Evolutionary conservation across 306 rosid species (phyloP).

Genomic region (Casuarina glauca): DNA sequence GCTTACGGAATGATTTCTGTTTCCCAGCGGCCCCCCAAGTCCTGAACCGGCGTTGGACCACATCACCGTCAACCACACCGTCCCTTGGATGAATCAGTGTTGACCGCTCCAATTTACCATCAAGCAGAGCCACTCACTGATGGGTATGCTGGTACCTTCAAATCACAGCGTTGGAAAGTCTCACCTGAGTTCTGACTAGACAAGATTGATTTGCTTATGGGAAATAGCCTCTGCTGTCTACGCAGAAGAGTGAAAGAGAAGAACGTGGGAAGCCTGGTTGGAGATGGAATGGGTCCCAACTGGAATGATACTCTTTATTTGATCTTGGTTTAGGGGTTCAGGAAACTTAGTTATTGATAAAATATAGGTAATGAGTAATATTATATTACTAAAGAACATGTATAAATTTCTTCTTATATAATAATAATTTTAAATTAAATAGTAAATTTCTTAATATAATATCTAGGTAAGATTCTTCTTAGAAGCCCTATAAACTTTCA

Average conservation of each 20-base stretch:
- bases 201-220: not conserved
- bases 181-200: not conserved
- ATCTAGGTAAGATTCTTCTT: too few relatives aligned
- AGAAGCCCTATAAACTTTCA: too few relatives aligned
- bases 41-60: constrained; percentile 29
- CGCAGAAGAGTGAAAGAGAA: not conserved
- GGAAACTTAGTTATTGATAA: not conserved
- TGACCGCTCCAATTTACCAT: constrained; percentile 7
- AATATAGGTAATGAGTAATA: too few relatives aligned
- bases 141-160: constrained; percentile 25
- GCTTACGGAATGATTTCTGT: constrained; percentile 23
- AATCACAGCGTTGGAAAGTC: constrained; percentile 35
- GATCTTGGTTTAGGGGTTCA: not conserved
- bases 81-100: constrained; percentile 31
- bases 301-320: not conserved
- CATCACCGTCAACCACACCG: constrained; percentile 31
- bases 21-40: not conserved
- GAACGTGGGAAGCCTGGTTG: not conserved
- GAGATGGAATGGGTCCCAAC: constrained; percentile 20
- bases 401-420: too few relatives aligned
- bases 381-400: too few relatives aligned
- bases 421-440: too few relatives aligned
- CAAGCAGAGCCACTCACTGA: constrained; percentile 7
- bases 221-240: not conserved
- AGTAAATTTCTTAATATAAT: too few relatives aligned